Evolutionary conservation across 2,329 filamentous ascomycete species (phyloP).

Genomic region (Simplicillium aogashimaense): DNA sequence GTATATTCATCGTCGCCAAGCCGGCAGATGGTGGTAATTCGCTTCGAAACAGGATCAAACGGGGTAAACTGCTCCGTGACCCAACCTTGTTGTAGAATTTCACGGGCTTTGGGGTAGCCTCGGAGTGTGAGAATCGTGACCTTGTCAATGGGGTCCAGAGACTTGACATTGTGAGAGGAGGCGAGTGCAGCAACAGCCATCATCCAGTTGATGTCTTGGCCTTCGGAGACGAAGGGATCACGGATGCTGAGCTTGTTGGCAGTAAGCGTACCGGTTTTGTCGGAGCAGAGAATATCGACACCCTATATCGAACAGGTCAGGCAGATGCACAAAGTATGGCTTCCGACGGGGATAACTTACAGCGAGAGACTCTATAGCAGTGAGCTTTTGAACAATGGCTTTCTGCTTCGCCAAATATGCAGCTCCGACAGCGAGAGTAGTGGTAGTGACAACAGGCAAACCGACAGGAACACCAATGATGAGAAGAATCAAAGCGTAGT

Average conservation of each 20-base stretch:
- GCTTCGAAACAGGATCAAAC: conserved; percentile 73
- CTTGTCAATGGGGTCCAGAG: conserved; percentile 71
- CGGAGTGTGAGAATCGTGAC: conserved; percentile 68
- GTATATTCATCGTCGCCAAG: conserved; percentile 61
- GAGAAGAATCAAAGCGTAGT: conserved; percentile 60
- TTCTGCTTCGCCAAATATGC: conserved; percentile 70
- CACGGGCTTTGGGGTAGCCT: conserved; percentile 66
- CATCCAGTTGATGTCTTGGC: conserved; percentile 74
- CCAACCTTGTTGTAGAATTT: conserved; percentile 36
- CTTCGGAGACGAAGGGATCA: conserved; percentile 67
- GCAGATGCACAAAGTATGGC: no score
- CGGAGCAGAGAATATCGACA: conserved; percentile 50
- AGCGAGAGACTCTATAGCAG: conserved; percentile 66
- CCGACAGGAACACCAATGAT: conserved; percentile 73
- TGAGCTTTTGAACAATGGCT: conserved; percentile 72
- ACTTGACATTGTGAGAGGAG: conserved; percentile 71
- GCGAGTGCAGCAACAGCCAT: conserved; percentile 71
- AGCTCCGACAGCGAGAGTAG: conserved; percentile 66
- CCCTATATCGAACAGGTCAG: no score
- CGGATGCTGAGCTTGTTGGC: conserved; percentile 68
- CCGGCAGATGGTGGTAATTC: conserved; percentile 60
- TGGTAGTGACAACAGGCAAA: conserved; percentile 71
- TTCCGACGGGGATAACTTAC: conserved; percentile 12
- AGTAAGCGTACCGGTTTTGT: conserved; percentile 72
- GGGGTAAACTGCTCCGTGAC: conserved; percentile 68